These are phyloP conservation scores for Lichtheimia ramosa DNA, from an alignment of 371 early-diverging fungal genomes.

Conservation along the genomic window DNA sequence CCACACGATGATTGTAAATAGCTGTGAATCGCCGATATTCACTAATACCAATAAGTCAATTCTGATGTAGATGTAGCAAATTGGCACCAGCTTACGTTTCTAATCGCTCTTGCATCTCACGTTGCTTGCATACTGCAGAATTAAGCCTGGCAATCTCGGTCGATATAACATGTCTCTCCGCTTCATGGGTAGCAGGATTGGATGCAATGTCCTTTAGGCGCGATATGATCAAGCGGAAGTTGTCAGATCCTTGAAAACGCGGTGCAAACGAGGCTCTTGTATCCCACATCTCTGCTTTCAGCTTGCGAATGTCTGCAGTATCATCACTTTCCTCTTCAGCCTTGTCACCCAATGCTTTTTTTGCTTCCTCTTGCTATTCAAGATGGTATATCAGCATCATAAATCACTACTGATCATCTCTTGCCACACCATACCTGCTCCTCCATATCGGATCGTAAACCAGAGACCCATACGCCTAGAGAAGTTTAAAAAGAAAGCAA, in stretches of 20 bases:
- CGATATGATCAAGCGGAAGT: slow-evolving; percentile 7
- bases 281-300: background rate
- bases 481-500: background rate
- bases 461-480: slow-evolving; percentile 3
- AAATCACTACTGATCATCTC: too few species aligned
- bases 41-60: slow-evolving; percentile 1
- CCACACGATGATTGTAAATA: slow-evolving; percentile 46
- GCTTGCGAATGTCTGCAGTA: too few species aligned
- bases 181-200: background rate
- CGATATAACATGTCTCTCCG: slow-evolving; percentile 7
- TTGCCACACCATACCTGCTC: background rate
- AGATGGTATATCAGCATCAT: too few species aligned
- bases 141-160: slow-evolving; percentile 6
- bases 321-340: too few species aligned
- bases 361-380: too few species aligned
- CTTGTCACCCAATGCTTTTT: too few species aligned
- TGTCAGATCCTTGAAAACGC: background rate
- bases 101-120: slow-evolving; percentile 28
- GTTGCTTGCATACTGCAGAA: slow-evolving; percentile 17
- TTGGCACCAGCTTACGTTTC: slow-evolving; percentile 24
- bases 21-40: slow-evolving; percentile 36
- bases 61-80: too few species aligned
- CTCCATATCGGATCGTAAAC: slow-evolving; percentile 2
- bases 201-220: slow-evolving; percentile 3
- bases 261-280: slow-evolving; percentile 6